Conservation (phyloP, 2,329 filamentous ascomycete genomes). For the Ophiostoma himal-ulmi region DNA sequence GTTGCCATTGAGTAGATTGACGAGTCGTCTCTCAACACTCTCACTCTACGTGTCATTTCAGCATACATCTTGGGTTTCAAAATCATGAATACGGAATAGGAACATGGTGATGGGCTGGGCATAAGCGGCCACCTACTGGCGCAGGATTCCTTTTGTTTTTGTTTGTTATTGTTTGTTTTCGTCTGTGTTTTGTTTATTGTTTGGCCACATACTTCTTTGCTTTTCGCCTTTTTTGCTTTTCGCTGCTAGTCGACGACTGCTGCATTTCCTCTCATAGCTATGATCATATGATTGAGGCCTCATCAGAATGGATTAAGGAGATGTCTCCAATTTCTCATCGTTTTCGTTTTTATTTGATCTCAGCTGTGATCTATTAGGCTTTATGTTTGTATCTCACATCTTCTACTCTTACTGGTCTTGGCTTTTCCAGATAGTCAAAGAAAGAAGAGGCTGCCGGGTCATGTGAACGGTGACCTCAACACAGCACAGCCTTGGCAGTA, state of each 20-base stretch:
- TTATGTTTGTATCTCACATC: not conserved
- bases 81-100: not conserved
- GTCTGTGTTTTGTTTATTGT: too few species aligned
- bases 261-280: conserved; percentile 11
- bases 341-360: not conserved
- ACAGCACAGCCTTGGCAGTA: not conserved
- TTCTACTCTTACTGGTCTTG: too few species aligned
- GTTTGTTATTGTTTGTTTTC: not conserved
- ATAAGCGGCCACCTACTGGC: conserved; percentile 9
- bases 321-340: too few species aligned
- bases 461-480: not conserved
- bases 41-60: conserved; percentile 1
- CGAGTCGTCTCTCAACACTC: not conserved
- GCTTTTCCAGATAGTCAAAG: not conserved
- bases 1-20: conserved; percentile 37
- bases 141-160: not conserved
- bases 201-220: not conserved
- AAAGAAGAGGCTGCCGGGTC: not conserved
- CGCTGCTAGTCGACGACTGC: not conserved
- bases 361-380: not conserved
- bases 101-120: conserved; percentile 14
- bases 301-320: not conserved
- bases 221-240: not conserved
- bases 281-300: conserved; percentile 17
- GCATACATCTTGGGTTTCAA: conserved; percentile 2